Evolutionary conservation across 768 basidiomycete genomes (phyloP).

Genomic region (Auricularia cornea): DNA sequence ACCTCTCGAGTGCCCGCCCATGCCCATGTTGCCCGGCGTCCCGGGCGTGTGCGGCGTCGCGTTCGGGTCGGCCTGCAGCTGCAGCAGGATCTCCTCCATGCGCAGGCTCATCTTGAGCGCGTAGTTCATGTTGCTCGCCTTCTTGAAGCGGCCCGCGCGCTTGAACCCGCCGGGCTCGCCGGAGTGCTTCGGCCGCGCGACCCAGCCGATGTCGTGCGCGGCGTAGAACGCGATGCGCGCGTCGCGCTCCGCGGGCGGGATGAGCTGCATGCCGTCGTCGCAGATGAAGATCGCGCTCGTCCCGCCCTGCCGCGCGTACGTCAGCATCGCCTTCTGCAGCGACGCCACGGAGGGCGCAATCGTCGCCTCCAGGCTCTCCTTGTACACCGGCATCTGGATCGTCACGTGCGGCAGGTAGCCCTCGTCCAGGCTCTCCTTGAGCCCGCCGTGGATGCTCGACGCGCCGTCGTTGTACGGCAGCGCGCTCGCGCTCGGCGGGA

Average conservation of each 20-base stretch:
- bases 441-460: background rate
- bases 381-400: constrained; percentile 53
- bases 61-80: constrained; percentile 16
- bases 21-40: background rate
- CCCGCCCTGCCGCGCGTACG: constrained; percentile 56
- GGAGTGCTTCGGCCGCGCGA: constrained; percentile 48
- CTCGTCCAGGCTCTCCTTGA: constrained; percentile 31
- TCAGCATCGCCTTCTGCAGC: constrained; percentile 52
- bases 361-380: constrained; percentile 43
- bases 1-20: too few species aligned
- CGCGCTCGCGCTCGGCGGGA: background rate
- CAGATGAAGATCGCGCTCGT: constrained; percentile 50
- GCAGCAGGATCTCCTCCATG: constrained; percentile 29
- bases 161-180: constrained; percentile 32
- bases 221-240: constrained; percentile 46
- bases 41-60: constrained; percentile 5
- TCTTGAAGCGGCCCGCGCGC: constrained; percentile 44
- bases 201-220: constrained; percentile 50
- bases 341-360: constrained; percentile 45
- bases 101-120: constrained; percentile 33
- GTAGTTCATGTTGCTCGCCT: constrained; percentile 47
- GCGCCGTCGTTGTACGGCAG: background rate
- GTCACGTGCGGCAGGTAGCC: constrained; percentile 40
- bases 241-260: constrained; percentile 38
- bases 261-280: constrained; percentile 46